Evolutionary conservation across 2,329 filamentous ascomycete genomes (phyloP).

Genomic region (Curvularia verruculosa): DNA sequence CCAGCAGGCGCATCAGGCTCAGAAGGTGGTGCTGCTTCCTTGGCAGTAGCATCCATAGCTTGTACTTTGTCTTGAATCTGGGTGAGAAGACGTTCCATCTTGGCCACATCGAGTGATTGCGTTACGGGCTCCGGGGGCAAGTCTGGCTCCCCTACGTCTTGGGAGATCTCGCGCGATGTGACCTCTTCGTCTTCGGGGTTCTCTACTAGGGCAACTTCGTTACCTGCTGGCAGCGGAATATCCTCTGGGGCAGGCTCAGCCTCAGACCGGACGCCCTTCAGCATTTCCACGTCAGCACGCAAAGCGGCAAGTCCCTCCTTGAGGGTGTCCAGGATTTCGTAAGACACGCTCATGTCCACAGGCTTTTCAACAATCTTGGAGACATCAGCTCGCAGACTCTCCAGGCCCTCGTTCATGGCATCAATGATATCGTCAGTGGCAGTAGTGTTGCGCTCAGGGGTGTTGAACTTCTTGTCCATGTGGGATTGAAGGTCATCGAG

Average conservation of each 20-base stretch:
- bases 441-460: slow-evolving; percentile 59
- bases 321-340: slow-evolving; percentile 87
- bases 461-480: slow-evolving; percentile 60
- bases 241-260: slow-evolving; percentile 49
- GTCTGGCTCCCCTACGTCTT: slow-evolving; percentile 49
- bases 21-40: slow-evolving; percentile 52
- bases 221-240: slow-evolving; percentile 54
- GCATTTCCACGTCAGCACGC: slow-evolving; percentile 75
- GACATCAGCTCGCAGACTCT: slow-evolving; percentile 76
- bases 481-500: slow-evolving; percentile 58
- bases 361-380: slow-evolving; percentile 78
- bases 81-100: slow-evolving; percentile 80
- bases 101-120: slow-evolving; percentile 69
- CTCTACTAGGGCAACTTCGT: slow-evolving; percentile 58
- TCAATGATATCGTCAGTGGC: slow-evolving; percentile 66
- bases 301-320: slow-evolving; percentile 80
- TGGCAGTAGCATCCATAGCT: slow-evolving; percentile 65
- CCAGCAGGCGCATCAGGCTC: slow-evolving; percentile 44
- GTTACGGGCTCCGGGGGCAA: slow-evolving; percentile 50
- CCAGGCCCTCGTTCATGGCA: slow-evolving; percentile 71
- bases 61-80: slow-evolving; percentile 87
- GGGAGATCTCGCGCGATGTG: slow-evolving; percentile 47
- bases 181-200: slow-evolving; percentile 51
- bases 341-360: slow-evolving; percentile 79
- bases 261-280: slow-evolving; percentile 61